A percentile compares a stretch with the other conserved stretches of the same genome.
phyloP scores from a whole-genome alignment of 164 flowering plant genomes.

The Saururus chinensis region DNA sequence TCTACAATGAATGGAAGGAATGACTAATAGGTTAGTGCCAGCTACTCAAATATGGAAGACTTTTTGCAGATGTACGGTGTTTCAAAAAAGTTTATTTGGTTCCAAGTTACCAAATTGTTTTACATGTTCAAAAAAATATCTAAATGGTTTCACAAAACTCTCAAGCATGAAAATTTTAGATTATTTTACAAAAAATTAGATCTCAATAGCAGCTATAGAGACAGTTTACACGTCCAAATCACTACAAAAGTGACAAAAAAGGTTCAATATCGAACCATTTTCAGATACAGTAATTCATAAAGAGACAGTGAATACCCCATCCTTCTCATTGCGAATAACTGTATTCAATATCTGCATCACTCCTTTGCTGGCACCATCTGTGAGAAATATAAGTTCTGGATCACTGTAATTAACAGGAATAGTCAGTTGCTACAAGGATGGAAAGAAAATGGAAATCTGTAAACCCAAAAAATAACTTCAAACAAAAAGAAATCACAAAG shows the following conservation, averaged over 20 bases:
- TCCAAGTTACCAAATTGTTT: no score
- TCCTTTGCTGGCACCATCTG: slow-evolving; percentile 99
- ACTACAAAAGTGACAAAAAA: no score
- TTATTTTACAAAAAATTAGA: background rate
- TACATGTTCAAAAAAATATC: no score
- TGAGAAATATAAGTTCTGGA: slow-evolving; percentile 93
- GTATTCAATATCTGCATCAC: slow-evolving; percentile 84
- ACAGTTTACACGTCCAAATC: no score
- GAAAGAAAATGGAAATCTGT: background rate
- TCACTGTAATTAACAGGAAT: slow-evolving; percentile 39
- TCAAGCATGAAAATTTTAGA: background rate
- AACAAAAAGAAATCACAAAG: no score
- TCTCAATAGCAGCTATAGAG: background rate
- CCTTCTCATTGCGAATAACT: slow-evolving; percentile 57
- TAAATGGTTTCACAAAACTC: background rate
- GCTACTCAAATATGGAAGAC: no score
- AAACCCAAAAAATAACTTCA: no score
- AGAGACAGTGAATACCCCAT: slow-evolving; percentile 55
- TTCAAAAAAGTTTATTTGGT: no score
- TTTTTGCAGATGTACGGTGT: no score
- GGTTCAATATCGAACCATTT: no score
- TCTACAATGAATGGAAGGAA: no score
- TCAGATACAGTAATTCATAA: background rate
- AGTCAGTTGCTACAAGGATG: slow-evolving; percentile 13
- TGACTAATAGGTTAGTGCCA: no score